Evolutionary conservation across 176 grass and related monocot species (phyloP).

Genomic region (Ensete glaucum): DNA sequence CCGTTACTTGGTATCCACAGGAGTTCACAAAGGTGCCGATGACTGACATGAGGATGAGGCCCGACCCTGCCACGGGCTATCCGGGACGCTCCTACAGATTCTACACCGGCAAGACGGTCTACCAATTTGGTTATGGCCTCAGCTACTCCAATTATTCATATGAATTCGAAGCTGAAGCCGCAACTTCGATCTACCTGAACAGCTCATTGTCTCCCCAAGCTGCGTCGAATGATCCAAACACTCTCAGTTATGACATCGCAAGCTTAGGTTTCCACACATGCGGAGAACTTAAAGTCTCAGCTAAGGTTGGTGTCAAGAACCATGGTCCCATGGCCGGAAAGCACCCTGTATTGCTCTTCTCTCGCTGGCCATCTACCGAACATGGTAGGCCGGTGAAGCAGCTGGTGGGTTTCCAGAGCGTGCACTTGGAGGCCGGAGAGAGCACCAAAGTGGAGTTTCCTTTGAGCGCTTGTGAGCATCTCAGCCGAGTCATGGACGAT

Average conservation of each 20-base stretch:
- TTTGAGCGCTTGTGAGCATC: constrained; percentile 46
- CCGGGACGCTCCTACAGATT: constrained; percentile 83
- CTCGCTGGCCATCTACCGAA: constrained; percentile 30
- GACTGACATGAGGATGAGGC: constrained; percentile 96
- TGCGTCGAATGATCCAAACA: constrained; percentile 1
- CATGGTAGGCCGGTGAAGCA: constrained; percentile 39
- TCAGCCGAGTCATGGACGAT: constrained; percentile 36
- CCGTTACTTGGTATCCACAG: constrained; percentile 90
- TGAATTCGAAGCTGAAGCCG: constrained; percentile 30
- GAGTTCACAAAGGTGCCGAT: constrained; percentile 61
- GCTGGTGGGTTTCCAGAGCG: constrained; percentile 42
- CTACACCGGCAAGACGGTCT: constrained; percentile 70
- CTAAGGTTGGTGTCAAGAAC: constrained; percentile 57
- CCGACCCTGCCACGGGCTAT: constrained; percentile 52
- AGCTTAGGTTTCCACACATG: constrained; percentile 44
- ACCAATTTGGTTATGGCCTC: constrained; percentile 72
- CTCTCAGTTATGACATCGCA: constrained; percentile 39
- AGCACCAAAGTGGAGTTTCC: constrained; percentile 22
- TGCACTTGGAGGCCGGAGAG: constrained; percentile 38
- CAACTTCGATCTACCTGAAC: constrained; percentile 26
- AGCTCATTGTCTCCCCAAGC: constrained; percentile 29
- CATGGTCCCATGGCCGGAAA: constrained; percentile 57
- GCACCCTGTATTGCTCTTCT: constrained; percentile 55
- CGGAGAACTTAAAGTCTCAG: constrained; percentile 53
- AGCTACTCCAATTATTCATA: constrained; percentile 87